phyloP scores from a whole-genome alignment of 805 yeast species.

The Kodamaea kaohsiungensis region DNA sequence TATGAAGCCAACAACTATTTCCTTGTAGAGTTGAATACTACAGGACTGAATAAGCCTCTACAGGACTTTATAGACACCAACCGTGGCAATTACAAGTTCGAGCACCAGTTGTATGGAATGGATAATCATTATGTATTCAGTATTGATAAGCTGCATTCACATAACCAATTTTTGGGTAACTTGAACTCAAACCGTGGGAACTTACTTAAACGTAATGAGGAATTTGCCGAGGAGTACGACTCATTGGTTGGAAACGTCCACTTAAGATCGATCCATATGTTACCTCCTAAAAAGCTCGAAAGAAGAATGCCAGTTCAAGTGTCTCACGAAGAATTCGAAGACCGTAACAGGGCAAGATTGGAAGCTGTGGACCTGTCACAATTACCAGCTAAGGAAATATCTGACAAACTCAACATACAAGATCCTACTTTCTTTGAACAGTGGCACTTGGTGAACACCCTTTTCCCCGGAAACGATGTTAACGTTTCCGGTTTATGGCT shows the following conservation, averaged over 20 bases:
- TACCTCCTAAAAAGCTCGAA: slow-evolving; percentile 53
- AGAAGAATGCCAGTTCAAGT: slow-evolving; percentile 60
- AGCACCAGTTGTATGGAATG: slow-evolving; percentile 63
- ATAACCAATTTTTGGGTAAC: slow-evolving; percentile 37
- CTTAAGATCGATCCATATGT: slow-evolving; percentile 51
- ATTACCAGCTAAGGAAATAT: slow-evolving; percentile 46
- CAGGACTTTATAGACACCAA: slow-evolving; percentile 37
- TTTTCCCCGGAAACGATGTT: slow-evolving; percentile 77
- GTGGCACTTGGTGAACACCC: slow-evolving; percentile 88
- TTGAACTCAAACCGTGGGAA: slow-evolving; percentile 28
- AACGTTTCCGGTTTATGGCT: slow-evolving; percentile 87
- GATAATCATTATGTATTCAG: slow-evolving; percentile 71
- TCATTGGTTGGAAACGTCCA: slow-evolving; percentile 25
- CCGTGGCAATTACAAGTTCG: slow-evolving; percentile 46
- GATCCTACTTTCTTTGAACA: slow-evolving; percentile 86
- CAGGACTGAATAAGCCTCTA: slow-evolving; percentile 24
- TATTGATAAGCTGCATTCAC: slow-evolving; percentile 38
- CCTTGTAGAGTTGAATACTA: slow-evolving; percentile 54
- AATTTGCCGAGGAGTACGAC: slow-evolving; percentile 26
- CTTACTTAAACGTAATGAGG: slow-evolving; percentile 30
- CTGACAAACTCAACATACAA: slow-evolving; percentile 56
- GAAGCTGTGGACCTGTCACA: slow-evolving; percentile 52
- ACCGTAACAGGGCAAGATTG: background rate
- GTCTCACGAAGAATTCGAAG: slow-evolving; percentile 8
- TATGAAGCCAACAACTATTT: slow-evolving; percentile 57